These are phyloP conservation scores for Stagonosporopsis chrysanthemi DNA, from an alignment of 2,329 filamentous ascomycete species.

Conservation along the genomic window DNA sequence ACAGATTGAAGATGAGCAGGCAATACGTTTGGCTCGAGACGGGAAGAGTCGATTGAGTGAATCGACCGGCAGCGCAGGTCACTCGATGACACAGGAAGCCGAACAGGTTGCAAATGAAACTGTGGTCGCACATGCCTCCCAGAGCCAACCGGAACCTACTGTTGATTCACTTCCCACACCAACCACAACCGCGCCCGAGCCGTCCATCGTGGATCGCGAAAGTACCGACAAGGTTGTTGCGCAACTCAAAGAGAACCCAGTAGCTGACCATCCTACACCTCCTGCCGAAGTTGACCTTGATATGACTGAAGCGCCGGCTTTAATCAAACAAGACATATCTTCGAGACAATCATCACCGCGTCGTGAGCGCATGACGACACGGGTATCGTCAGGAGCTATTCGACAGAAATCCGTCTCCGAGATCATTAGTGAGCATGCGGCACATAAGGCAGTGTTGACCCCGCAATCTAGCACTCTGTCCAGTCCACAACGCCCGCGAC, in stretches of 20 bases:
- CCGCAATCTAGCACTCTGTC: conserved; percentile 42
- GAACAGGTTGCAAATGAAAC: conserved; percentile 27
- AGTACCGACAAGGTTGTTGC: conserved; percentile 23
- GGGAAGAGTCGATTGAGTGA: conserved; percentile 40
- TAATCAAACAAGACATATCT: conserved; percentile 14
- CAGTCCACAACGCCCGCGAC: conserved; percentile 36
- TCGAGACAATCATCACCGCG: conserved; percentile 35
- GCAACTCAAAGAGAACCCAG: conserved; percentile 21
- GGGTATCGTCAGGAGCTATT: conserved; percentile 74
- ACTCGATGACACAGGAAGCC: conserved; percentile 36
- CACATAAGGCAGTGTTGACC: conserved; percentile 54
- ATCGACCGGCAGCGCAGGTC: conserved; percentile 22
- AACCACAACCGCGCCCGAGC: conserved; percentile 45
- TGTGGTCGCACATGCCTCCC: conserved; percentile 12
- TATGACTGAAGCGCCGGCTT: conserved; percentile 39
- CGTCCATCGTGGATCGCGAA: conserved; percentile 35
- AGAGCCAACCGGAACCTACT: conserved; percentile 28
- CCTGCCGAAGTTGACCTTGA: conserved; percentile 47
- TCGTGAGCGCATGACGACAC: conserved; percentile 68
- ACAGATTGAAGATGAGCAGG: conserved; percentile 62
- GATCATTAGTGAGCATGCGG: conserved; percentile 68
- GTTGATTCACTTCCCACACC: conserved; percentile 48
- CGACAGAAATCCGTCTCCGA: conserved; percentile 76
- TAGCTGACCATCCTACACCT: conserved; percentile 45
- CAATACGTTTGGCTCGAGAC: conserved; percentile 47